These are phyloP conservation scores for Schizophyllum commune DNA, from an alignment of 1,284 basidiomycete species.

Conservation along the genomic window DNA sequence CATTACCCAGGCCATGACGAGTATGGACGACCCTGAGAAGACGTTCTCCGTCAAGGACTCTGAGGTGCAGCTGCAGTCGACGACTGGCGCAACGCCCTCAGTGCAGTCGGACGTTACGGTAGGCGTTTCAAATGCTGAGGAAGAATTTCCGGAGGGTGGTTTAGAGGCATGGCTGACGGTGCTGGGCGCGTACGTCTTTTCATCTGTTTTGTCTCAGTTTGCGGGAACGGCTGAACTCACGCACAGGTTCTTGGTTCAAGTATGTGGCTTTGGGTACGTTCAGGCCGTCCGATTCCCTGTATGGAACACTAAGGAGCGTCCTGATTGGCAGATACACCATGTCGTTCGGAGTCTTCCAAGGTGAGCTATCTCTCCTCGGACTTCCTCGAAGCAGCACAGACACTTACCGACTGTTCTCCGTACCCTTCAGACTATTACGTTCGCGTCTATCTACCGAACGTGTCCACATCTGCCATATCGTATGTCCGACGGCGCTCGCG, in stretches of 20 bases:
- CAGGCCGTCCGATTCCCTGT: neutral
- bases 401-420: neutral
- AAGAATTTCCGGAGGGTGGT: neutral
- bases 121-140: neutral
- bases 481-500: slow-evolving; percentile 5
- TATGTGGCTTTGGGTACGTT: neutral
- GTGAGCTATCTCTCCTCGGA: neutral
- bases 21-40: neutral
- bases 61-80: neutral
- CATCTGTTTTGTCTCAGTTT: neutral
- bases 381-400: too few relatives aligned
- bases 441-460: slow-evolving; percentile 24
- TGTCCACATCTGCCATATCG: slow-evolving; percentile 29
- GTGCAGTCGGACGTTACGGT: neutral
- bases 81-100: neutral
- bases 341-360: neutral
- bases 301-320: neutral
- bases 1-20: neutral
- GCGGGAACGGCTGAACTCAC: neutral
- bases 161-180: neutral
- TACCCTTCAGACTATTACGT: slow-evolving; percentile 24
- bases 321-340: neutral
- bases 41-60: neutral
- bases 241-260: neutral
- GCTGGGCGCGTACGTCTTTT: neutral